phyloP scores from a whole-genome alignment of 1,284 basidiomycete genomes.

The Takashimella koratensis region DNA sequence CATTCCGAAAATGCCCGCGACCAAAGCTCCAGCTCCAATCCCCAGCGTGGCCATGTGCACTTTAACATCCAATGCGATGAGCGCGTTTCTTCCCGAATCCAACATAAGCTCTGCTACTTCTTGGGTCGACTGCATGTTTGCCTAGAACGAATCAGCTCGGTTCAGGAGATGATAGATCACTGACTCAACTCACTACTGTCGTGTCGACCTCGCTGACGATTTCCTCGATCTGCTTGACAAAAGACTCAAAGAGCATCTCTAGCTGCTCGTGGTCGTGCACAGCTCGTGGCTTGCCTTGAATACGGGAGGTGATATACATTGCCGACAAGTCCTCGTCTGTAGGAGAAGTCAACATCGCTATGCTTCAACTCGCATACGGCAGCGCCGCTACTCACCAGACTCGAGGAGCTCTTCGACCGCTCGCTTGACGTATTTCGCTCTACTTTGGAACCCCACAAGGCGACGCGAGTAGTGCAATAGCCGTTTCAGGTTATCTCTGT shows the following conservation, averaged over 20 bases:
- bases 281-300: conserved; percentile 57
- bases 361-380: neutral
- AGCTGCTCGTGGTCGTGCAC: conserved; percentile 85
- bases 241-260: conserved; percentile 87
- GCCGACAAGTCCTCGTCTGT: conserved; percentile 86
- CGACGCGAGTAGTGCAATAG: conserved; percentile 84
- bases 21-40: conserved; percentile 83
- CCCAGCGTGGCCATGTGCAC: conserved; percentile 94
- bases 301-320: conserved; percentile 85
- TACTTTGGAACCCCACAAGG: conserved; percentile 78
- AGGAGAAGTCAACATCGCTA: conserved; percentile 1
- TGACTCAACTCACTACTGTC: conserved; percentile 61
- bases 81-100: conserved; percentile 90
- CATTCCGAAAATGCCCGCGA: conserved; percentile 93
- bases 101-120: conserved; percentile 96
- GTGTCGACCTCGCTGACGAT: conserved; percentile 88
- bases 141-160: no score
- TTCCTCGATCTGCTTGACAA: conserved; percentile 93
- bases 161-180: neutral
- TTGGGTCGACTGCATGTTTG: conserved; percentile 91
- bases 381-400: conserved; percentile 59
- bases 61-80: conserved; percentile 87
- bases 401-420: conserved; percentile 83
- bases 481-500: conserved; percentile 84
- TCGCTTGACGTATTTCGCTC: conserved; percentile 83